These are phyloP conservation scores for Fusarium guadeloupense DNA, from an alignment of 2,329 filamentous ascomycete species.

Conservation along the genomic window DNA sequence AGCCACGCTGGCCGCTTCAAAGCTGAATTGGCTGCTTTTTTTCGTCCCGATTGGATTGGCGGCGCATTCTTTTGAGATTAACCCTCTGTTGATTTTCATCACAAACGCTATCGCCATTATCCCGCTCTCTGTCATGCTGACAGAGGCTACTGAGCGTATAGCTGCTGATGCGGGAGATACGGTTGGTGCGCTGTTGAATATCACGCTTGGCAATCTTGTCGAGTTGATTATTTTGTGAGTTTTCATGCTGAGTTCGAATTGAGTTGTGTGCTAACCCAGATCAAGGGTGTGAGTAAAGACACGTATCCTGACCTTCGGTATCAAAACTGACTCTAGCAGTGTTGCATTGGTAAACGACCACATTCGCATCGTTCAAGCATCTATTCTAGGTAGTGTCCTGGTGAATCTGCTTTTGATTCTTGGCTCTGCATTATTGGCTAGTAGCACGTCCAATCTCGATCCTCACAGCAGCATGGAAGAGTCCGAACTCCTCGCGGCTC, in stretches of 20 bases:
- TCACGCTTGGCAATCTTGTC: conserved; percentile 70
- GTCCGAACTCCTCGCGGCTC: conserved; percentile 48
- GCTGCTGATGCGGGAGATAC: conserved; percentile 66
- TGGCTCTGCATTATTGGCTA: conserved; percentile 77
- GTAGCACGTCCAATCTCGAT: conserved; percentile 73
- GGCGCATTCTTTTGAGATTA: conserved; percentile 53
- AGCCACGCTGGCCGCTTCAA: conserved; percentile 50
- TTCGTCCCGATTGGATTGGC: conserved; percentile 77
- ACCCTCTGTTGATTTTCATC: conserved; percentile 59
- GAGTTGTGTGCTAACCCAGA: conserved; percentile 42
- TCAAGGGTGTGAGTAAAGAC: conserved; percentile 48
- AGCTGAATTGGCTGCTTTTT: conserved; percentile 72
- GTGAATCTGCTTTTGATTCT: conserved; percentile 79
- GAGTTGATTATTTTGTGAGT: conserved; percentile 68
- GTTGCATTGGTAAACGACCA: conserved; percentile 65
- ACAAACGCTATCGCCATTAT: conserved; percentile 70
- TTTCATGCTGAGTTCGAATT: neutral
- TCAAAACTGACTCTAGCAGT: conserved; percentile 49
- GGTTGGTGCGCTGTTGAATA: conserved; percentile 67
- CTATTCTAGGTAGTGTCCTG: conserved; percentile 79
- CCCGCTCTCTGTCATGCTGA: conserved; percentile 65
- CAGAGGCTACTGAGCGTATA: conserved; percentile 68
- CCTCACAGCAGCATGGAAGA: conserved; percentile 55
- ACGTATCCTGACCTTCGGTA: neutral
- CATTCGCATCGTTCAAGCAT: conserved; percentile 79